Evolutionary conservation across 345 rosid species (phyloP).

Genomic region (Lenwebbia sp.): DNA sequence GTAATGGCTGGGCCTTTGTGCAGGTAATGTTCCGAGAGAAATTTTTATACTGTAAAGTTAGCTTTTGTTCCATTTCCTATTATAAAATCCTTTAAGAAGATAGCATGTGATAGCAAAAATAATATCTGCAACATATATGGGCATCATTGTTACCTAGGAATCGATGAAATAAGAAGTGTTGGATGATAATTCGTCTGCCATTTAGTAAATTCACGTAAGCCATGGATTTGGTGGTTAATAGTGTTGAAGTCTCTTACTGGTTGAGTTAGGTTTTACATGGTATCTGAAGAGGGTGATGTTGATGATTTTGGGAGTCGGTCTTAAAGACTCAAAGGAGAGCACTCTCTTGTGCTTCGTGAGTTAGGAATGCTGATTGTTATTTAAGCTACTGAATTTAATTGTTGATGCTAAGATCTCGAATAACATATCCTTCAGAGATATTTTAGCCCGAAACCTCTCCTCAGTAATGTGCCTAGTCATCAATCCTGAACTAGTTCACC

Average conservation of each 20-base stretch:
- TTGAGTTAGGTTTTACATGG: not conserved
- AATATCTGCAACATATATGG: not conserved
- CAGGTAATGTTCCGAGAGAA: constrained; percentile 42
- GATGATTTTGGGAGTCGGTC: not conserved
- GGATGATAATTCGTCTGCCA: not conserved
- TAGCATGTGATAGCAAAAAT: not conserved
- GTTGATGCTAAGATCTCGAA: not conserved
- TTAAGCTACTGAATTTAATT: not conserved
- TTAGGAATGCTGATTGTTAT: not conserved
- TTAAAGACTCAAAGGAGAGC: not conserved
- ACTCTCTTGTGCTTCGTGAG: not conserved
- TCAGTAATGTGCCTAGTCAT: not conserved
- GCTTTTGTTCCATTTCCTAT: not conserved
- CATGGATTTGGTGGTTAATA: not conserved
- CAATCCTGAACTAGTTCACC: not conserved
- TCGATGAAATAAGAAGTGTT: not conserved
- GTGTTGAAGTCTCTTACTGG: not conserved
- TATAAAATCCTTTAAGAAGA: not conserved
- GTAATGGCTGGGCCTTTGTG: constrained; percentile 98
- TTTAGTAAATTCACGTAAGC: not conserved
- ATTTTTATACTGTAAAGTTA: not conserved
- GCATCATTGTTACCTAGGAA: not conserved
- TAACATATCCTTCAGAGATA: not conserved
- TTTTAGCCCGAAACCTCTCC: not conserved
- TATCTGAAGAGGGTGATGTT: not conserved